These are phyloP conservation scores for Sophora flavescens DNA, from an alignment of 306 rosid genomes.

Conservation along the genomic window DNA sequence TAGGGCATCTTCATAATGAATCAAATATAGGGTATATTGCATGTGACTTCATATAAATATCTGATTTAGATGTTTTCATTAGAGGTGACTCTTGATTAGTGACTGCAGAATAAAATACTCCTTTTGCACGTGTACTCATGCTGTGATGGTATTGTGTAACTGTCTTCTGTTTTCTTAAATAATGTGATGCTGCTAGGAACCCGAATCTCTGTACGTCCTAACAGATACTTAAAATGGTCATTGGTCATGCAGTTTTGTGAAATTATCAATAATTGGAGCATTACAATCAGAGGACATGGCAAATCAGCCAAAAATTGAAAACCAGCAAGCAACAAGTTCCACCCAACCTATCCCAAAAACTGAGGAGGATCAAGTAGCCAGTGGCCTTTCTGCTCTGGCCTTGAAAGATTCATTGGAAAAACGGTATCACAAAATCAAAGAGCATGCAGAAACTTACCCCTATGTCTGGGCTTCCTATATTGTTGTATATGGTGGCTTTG, in stretches of 20 bases:
- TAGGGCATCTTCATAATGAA: constrained; percentile 8
- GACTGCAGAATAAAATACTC: neutral
- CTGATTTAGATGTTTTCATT: constrained; percentile 26
- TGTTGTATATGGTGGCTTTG: constrained; percentile 82
- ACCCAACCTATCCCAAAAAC: constrained; percentile 39
- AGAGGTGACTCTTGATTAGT: constrained; percentile 10
- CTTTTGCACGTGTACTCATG: neutral
- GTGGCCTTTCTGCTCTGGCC: constrained; percentile 41
- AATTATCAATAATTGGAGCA: constrained; percentile 6
- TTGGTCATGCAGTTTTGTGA: constrained; percentile 44
- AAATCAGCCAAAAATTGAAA: constrained; percentile 43
- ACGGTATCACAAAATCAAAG: constrained; percentile 63
- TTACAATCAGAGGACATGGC: constrained; percentile 41
- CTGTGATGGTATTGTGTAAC: constrained; percentile 22
- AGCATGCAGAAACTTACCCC: constrained; percentile 78
- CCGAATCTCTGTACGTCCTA: no score
- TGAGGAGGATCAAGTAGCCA: constrained; percentile 56
- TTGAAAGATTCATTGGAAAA: constrained; percentile 57
- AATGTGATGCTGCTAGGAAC: neutral
- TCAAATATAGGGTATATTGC: neutral
- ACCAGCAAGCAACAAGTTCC: constrained; percentile 46
- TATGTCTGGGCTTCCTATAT: constrained; percentile 89
- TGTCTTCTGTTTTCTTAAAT: constrained; percentile 19
- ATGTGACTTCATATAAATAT: constrained; percentile 2
- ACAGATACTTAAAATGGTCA: constrained; percentile 17